These are phyloP conservation scores for Asparagopsis taxiformis DNA, from an alignment of 31 red algal species.

Conservation along the genomic window DNA sequence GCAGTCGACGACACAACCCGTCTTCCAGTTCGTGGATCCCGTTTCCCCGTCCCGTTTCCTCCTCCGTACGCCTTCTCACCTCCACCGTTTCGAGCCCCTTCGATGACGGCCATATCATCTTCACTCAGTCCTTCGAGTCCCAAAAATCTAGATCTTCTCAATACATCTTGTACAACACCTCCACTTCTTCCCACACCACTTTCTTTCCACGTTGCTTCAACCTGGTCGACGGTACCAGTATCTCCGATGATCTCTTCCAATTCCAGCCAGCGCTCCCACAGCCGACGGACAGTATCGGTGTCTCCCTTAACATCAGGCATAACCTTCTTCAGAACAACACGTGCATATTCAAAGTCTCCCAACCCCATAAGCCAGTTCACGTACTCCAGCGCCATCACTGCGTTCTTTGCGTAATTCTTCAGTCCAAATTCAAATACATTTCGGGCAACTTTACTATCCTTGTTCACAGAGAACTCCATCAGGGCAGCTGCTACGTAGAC, in stretches of 20 bases:
- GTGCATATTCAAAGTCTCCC: conserved; percentile 63
- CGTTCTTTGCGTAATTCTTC: conserved; percentile 62
- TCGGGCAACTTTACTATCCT: conserved; percentile 75
- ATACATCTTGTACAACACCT: conserved; percentile 45
- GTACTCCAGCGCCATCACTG: conserved; percentile 64
- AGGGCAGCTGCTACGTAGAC: conserved; percentile 80
- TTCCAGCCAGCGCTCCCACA: conserved; percentile 79
- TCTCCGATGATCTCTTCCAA: conserved; percentile 72
- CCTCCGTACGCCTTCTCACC: conserved; percentile 31
- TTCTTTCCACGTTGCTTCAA: conserved; percentile 60
- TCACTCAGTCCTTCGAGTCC: conserved; percentile 60
- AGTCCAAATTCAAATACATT: conserved; percentile 92
- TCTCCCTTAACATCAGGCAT: conserved; percentile 53
- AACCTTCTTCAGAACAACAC: conserved; percentile 59
- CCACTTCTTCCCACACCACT: conserved; percentile 20
- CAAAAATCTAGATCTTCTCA: conserved; percentile 42
- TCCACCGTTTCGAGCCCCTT: conserved; percentile 11
- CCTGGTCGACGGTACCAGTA: conserved; percentile 55
- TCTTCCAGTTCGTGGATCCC: conserved; percentile 52
- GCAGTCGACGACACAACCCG: conserved; percentile 29
- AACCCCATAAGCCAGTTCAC: conserved; percentile 80
- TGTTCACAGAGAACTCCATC: conserved; percentile 86
- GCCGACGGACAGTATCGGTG: conserved; percentile 25
- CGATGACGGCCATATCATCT: conserved; percentile 46
- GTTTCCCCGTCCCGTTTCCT: conserved; percentile 1